phyloP scores from a whole-genome alignment of 495 filamentous ascomycete genomes.

The Penicillium paradoxum region DNA sequence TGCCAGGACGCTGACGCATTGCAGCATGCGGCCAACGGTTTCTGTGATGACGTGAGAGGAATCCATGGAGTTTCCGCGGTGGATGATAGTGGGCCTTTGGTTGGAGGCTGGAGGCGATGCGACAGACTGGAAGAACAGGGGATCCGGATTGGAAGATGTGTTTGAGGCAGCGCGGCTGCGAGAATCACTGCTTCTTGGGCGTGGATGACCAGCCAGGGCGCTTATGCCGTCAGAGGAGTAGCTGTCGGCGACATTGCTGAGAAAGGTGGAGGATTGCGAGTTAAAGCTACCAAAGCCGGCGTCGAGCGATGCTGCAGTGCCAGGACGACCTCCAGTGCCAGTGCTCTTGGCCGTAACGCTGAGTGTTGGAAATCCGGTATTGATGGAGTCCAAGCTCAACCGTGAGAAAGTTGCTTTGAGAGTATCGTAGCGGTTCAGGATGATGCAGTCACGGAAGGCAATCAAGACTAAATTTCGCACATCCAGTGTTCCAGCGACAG shows the following conservation, averaged over 20 bases:
- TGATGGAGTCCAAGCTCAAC: conserved; percentile 76
- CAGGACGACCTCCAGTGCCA: conserved; percentile 50
- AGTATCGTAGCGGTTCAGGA: conserved; percentile 77
- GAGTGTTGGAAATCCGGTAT: conserved; percentile 50
- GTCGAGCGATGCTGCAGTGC: conserved; percentile 67
- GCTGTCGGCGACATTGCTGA: conserved; percentile 51
- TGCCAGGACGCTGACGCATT: conserved; percentile 88
- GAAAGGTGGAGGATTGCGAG: conserved; percentile 65
- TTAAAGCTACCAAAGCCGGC: conserved; percentile 67
- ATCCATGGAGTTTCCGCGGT: conserved; percentile 43
- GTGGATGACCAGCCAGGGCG: conserved; percentile 41
- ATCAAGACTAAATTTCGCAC: conserved; percentile 83
- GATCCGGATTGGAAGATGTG: conserved; percentile 59
- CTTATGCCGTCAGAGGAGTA: conserved; percentile 44
- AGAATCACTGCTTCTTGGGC: conserved; percentile 39
- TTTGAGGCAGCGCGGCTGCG: conserved; percentile 79
- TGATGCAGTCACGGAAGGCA: conserved; percentile 83
- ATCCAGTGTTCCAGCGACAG: conserved; percentile 58
- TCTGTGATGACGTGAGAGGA: conserved; percentile 82
- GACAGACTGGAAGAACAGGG: conserved; percentile 48
- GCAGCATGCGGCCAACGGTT: conserved; percentile 91
- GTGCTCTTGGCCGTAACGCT: conserved; percentile 45
- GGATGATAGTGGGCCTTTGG: conserved; percentile 40
- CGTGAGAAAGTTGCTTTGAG: conserved; percentile 88
- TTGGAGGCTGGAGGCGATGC: conserved; percentile 38